These are phyloP conservation scores for Lumnitzera littorea DNA, from an alignment of 345 rosid species.

Conservation along the genomic window DNA sequence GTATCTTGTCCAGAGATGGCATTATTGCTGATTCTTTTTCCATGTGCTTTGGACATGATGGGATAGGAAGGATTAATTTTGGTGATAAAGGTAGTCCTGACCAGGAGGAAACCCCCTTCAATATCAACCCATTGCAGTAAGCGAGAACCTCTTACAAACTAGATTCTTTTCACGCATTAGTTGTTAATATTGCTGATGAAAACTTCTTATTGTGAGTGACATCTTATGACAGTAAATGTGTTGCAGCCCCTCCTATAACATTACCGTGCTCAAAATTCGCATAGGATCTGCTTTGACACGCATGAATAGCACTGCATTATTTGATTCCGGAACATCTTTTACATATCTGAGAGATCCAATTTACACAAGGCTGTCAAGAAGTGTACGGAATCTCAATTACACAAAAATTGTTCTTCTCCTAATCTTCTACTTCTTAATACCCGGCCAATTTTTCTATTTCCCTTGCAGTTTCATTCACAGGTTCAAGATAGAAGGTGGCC, in stretches of 20 bases:
- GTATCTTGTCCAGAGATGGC: conserved; percentile 70
- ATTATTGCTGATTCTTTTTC: conserved; percentile 75
- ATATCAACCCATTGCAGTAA: conserved; percentile 72
- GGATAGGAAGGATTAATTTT: conserved; percentile 82
- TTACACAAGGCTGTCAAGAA: conserved; percentile 46
- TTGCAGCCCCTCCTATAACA: conserved; percentile 68
- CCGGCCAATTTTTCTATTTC: conserved; percentile 10
- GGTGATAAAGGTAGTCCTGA: conserved; percentile 81
- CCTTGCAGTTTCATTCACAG: conserved; percentile 65
- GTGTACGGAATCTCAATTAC: conserved; percentile 33
- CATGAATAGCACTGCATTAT: conserved; percentile 55
- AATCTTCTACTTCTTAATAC: not conserved
- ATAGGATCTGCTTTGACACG: conserved; percentile 51
- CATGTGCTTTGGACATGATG: conserved; percentile 80
- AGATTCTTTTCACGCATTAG: conserved; percentile 1
- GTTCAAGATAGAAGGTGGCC: conserved; percentile 49
- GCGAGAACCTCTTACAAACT: conserved; percentile 42
- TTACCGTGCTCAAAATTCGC: conserved; percentile 53
- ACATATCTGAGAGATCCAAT: conserved; percentile 62
- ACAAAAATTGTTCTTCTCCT: not conserved
- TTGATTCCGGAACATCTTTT: conserved; percentile 86
- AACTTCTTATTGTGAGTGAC: conserved; percentile 1
- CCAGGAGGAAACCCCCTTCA: conserved; percentile 80
- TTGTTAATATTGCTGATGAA: conserved; percentile 5
- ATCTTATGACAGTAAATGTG: conserved; percentile 4